Evolutionary conservation across 768 basidiomycete species (phyloP), one percentile per base, ranked within the genome.

Genomic region (Xerocomellus chrysenteron): DNA sequence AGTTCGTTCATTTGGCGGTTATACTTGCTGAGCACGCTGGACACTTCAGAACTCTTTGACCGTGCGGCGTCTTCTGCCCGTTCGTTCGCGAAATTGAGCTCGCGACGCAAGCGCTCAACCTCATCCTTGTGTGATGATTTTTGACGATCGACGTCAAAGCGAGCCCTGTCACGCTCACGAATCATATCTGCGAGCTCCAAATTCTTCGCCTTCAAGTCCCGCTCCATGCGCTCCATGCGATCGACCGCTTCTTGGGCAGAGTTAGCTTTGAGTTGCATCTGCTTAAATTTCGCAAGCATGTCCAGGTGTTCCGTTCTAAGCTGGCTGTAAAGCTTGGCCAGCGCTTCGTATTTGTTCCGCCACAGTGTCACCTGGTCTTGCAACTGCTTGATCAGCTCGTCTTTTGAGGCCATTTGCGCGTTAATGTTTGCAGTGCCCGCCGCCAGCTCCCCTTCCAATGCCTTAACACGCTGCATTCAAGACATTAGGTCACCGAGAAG

Each of bases 151-250:
- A 98, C 77, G 62, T 99, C 97, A 66, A 97, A 98, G 43, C 97
- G 80, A 36, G 96, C 94, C 54, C 95, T 82, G 69, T 99, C 97
- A 35, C 97, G 86, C 73, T 99, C 97, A 45, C 96, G 84, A 63
- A 99, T 89, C 97, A 99, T 99, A 69, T 98, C 97, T 24, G 97
- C 97, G 19, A 99, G 78, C 72, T 98, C 97, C 53, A 99, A 74
- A 68, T 98, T 99, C 82, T 99, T 99, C n/a, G 92, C 81, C 76
- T 98, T 99, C 64, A 98, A 78, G 69, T 99, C 97, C 35, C 94
- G 81, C 70, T 99, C 97, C 94, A 98, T 98, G 55, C 95, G 81
- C 73, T 98, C 97, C 94, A 99, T 98, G 62, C 87, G 87, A 72
- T 99, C 96, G 44, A 98, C 89, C 30, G 95, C 92, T 73, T 98